Base-by-base conservation (phyloP, 148 eudicot genomes). In the Persicaria tinctoria region DNA sequence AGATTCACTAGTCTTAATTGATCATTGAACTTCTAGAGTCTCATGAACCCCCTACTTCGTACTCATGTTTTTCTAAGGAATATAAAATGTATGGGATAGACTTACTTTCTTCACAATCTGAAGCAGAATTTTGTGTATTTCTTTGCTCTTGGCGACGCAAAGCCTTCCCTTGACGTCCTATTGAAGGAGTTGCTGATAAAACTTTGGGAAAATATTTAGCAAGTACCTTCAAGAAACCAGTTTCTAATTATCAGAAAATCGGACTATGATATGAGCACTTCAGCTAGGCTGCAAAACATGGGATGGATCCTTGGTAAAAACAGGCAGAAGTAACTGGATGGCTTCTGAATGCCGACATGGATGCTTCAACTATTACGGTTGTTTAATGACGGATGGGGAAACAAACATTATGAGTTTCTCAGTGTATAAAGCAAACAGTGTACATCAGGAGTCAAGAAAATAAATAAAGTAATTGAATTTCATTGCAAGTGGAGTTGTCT, bases 131-230 rank as follows among this genome's bases (percentile, higher is more conserved):
- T 23, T 14, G 62, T 51, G 71, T 48, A 78, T 77, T 85, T 70
- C 78, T 83, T 57, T 80, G 80, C 56, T 87, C 88, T 55, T 85
- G 89, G 79, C 97, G 97, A 74, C 89, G 90, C 64, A 94, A 80
- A 66, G 93, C 96, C 80, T 94, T 94, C 75, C 98, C 98, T 86
- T 91, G 97, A 48, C 96, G 97, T 51, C 98, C 98, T 55, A 94
- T 82, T 47, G 96, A 76, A 68, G 97, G 96, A 83, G 76, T 90
- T 55, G 47, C 76, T 46, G 46, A 63, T 76, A 90, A 77, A 78
- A 79, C 76, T 76, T 87, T 86, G n/a, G 97, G 97, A 75, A 85
- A 85, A 82, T 88, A 80, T 71, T 75, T 87, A 51, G 63, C 78
- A 79, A 94, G 98, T 72, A 93, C 90, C 97, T 93, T 79, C 77